A percentile compares a stretch with the other conserved stretches of the same genome.
phyloP scores from a whole-genome alignment of 768 basidiomycete species.

The Crepidotus variabilis region DNA sequence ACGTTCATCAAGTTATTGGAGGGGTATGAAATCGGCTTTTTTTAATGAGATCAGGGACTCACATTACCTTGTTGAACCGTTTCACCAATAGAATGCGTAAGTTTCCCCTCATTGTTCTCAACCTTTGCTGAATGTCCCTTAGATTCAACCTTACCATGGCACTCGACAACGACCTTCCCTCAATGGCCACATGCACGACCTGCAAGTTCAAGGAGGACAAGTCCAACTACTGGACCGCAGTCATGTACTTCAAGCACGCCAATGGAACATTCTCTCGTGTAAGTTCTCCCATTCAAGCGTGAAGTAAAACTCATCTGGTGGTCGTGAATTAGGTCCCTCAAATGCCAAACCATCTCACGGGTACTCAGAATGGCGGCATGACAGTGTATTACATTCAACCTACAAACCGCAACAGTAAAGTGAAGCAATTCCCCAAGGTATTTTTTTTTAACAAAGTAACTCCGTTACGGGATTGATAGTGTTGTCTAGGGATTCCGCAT shows the following conservation, averaged over 20 bases:
- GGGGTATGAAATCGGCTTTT: neutral
- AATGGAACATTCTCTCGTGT: slow-evolving; percentile 19
- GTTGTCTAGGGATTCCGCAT: slow-evolving; percentile 19
- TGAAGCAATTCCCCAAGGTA: neutral
- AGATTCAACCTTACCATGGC: slow-evolving; percentile 19
- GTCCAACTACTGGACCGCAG: slow-evolving; percentile 10
- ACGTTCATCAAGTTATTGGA: slow-evolving; percentile 13
- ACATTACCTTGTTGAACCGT: slow-evolving; percentile 6
- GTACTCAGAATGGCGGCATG: slow-evolving; percentile 19
- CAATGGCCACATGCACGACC: slow-evolving; percentile 15
- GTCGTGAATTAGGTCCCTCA: neutral
- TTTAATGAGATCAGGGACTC: neutral
- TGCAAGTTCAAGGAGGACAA: too few relatives aligned
- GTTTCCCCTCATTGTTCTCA: neutral
- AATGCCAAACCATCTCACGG: slow-evolving; percentile 16
- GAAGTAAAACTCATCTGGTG: neutral
- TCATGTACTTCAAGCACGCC: slow-evolving; percentile 19
- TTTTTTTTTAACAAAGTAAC: neutral
- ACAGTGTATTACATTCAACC: slow-evolving; percentile 19
- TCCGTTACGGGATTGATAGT: neutral
- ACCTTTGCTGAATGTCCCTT: neutral
- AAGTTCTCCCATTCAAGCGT: neutral
- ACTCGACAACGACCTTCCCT: slow-evolving; percentile 12
- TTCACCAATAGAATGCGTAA: slow-evolving; percentile 16
- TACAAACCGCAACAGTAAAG: slow-evolving; percentile 2